Conservation (phyloP, 768 basidiomycete genomes). For the Asterophora lycoperdoides region DNA sequence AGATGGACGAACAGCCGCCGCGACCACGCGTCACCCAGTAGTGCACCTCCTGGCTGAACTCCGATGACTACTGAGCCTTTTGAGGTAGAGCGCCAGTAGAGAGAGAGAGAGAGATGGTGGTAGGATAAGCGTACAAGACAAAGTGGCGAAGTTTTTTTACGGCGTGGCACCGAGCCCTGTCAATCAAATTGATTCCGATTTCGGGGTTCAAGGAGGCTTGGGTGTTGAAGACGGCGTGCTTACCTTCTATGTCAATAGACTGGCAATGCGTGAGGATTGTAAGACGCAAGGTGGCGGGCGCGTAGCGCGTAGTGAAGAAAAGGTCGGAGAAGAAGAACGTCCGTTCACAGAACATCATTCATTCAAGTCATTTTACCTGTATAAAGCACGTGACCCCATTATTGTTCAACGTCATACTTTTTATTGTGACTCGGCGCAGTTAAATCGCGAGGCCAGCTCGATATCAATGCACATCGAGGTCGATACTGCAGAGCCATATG, state of each 20-base stretch:
- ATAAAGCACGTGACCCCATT: slow-evolving; percentile 2
- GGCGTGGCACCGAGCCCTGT: slow-evolving; percentile 8
- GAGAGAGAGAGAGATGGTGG: neutral
- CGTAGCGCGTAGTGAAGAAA: neutral
- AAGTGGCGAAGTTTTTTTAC: slow-evolving; percentile 11
- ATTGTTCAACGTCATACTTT: slow-evolving; percentile 3
- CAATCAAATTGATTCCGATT: slow-evolving; percentile 15
- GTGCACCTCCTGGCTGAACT: neutral
- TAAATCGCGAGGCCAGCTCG: too few relatives aligned
- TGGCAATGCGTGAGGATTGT: neutral
- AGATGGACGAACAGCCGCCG: neutral
- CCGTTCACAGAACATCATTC: neutral
- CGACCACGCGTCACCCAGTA: slow-evolving; percentile 1
- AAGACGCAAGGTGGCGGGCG: neutral
- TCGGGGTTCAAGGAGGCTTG: neutral
- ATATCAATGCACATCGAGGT: too few relatives aligned
- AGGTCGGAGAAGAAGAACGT: neutral
- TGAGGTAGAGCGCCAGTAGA: neutral
- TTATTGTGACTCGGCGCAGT: too few relatives aligned
- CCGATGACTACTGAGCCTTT: neutral
- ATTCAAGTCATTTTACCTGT: slow-evolving; percentile 5
- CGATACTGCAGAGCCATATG: too few relatives aligned
- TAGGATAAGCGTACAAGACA: slow-evolving; percentile 1
- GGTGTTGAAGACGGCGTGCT: neutral
- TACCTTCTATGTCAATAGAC: neutral